Base-by-base conservation (phyloP, 1,139 yeast genomes). In the Suhomyces wounanorum region DNA sequence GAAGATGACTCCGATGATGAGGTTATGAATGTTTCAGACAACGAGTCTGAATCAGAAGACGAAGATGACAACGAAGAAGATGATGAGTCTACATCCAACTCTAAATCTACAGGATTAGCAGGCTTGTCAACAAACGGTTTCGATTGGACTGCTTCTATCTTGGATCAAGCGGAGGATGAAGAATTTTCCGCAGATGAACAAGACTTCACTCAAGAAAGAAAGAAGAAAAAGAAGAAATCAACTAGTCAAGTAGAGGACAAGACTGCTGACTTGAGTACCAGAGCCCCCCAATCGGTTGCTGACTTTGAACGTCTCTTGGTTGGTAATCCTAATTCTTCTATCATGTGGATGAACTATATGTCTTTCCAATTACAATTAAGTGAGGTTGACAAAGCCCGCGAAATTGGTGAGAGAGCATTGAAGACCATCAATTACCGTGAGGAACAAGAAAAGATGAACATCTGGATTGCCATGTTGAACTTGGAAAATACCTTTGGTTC, bases 341-440 rank as follows among this genome's bases (percentile, higher is more conserved):
- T 92, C 47, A 73, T 91, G 58, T 94, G 99, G 99, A 92, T 94
- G 90, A 90, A 92, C 70, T 94, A 89, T 70, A 94, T 95, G 97
- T 94, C 98, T 3, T 94, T 92, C 87, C 96, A 91, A 71, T 79
- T 94, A 58, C 97, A 92, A 69, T 78, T 94, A 58, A 88, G 96
- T 75, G 99, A 94, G 67, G 76, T 91, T 53, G 97, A 92, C 49
- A 90, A 88, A 70, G 97, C 98, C 11, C 84, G 99, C 61, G 96
- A 89, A 67, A 83, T 94, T 59, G 98, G 89, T 44, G 89, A 87
- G 62, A 83, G 99, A 57, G 99, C 98, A 4, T 79, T 94, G 63
- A 89, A 89, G 73, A 87, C 96, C 9, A 94, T 94, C 60, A 85
- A 83, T 64, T 90, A 86, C 73, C 83, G 97, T 63, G 97, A 92